phyloP scores from a whole-genome alignment of 1,139 yeast genomes.

The Blastobotrys capitulatus region DNA sequence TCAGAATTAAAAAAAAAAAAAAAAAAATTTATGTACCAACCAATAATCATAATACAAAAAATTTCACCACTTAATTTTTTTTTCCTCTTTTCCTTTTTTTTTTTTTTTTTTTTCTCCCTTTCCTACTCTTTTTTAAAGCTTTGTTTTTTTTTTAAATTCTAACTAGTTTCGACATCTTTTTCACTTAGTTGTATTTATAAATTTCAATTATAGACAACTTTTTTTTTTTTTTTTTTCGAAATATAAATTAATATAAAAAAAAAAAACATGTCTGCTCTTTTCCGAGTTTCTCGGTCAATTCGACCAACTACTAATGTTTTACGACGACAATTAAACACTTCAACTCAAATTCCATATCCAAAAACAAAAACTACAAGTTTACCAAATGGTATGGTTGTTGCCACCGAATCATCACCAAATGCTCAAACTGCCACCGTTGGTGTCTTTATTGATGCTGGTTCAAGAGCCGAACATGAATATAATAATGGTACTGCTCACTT shows the following conservation, averaged over 20 bases:
- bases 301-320: constrained; percentile 6
- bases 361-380: constrained; percentile 57
- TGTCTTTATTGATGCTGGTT: constrained; percentile 96
- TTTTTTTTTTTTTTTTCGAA: background rate
- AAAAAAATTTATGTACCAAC: background rate
- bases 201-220: background rate
- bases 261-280: constrained; percentile 25
- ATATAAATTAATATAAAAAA: background rate
- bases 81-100: background rate
- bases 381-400: constrained; percentile 87
- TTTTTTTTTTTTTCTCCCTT: background rate
- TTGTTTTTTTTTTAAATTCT: background rate
- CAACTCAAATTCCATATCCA: constrained; percentile 34
- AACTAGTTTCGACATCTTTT: background rate
- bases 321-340: constrained; percentile 25
- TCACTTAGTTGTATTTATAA: background rate
- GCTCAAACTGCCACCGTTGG: constrained; percentile 96
- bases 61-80: no score
- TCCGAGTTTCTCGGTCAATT: constrained; percentile 21
- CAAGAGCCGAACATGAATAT: constrained; percentile 83
- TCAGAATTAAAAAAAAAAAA: no score
- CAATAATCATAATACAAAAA: background rate
- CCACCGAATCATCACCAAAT: constrained; percentile 82
- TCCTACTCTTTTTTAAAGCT: background rate
- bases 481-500: constrained; percentile 96